Conservation (phyloP, 495 filamentous ascomycete genomes). For the Parachaetomium inaequale region DNA sequence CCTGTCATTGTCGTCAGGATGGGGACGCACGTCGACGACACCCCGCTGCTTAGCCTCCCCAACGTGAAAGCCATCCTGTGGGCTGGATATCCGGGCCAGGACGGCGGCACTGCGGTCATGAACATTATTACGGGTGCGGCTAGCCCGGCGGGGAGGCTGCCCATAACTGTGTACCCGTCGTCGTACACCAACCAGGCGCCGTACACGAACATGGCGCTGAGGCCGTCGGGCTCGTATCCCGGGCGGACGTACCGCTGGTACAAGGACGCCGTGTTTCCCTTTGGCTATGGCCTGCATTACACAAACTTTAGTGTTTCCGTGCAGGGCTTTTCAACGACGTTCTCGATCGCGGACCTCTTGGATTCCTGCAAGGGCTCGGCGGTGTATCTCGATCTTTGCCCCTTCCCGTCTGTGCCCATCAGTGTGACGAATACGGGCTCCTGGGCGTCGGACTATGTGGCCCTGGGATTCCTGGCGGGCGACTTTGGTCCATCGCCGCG, state of each 20-base stretch:
- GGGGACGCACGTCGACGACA: slow-evolving; percentile 56
- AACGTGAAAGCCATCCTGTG: slow-evolving; percentile 54
- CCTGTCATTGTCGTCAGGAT: slow-evolving; percentile 42
- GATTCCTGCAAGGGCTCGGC: slow-evolving; percentile 34
- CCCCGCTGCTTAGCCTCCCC: slow-evolving; percentile 44
- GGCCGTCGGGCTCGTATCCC: slow-evolving; percentile 33
- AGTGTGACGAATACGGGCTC: slow-evolving; percentile 52
- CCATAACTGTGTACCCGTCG: slow-evolving; percentile 53
- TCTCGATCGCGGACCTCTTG: slow-evolving; percentile 31
- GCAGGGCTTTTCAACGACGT: slow-evolving; percentile 25
- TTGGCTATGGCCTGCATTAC: slow-evolving; percentile 51
- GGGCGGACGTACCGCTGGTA: slow-evolving; percentile 50
- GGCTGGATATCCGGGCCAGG: slow-evolving; percentile 54
- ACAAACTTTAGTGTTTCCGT: slow-evolving; percentile 46
- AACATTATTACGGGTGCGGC: slow-evolving; percentile 50
- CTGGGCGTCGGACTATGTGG: slow-evolving; percentile 55
- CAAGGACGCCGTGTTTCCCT: slow-evolving; percentile 38
- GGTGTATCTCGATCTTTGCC: slow-evolving; percentile 50
- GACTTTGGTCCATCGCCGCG: slow-evolving; percentile 56
- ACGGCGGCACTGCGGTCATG: slow-evolving; percentile 52
- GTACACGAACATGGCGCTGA: slow-evolving; percentile 42
- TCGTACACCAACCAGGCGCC: slow-evolving; percentile 38
- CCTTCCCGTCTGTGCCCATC: slow-evolving; percentile 40
- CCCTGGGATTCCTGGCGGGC: slow-evolving; percentile 53
- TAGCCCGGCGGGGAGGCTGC: slow-evolving; percentile 57